Conservation (phyloP, 2,329 filamentous ascomycete genomes). For the Penicillium oxalicum region DNA sequence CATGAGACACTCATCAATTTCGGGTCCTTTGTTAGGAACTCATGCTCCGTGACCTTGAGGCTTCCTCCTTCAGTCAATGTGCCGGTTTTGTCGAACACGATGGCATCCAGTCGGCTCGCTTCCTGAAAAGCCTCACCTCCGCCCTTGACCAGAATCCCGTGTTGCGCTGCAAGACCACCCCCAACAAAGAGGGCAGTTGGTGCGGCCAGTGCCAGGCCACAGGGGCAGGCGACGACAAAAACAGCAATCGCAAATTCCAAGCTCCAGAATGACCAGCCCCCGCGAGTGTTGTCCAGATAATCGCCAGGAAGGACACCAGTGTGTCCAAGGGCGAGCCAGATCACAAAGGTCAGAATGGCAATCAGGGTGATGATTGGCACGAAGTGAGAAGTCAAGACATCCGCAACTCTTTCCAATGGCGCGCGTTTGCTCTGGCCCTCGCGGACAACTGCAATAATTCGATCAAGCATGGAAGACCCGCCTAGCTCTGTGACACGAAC, state of each 20-base stretch:
- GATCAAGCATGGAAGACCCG: slow-evolving; percentile 46
- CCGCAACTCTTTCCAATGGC: slow-evolving; percentile 44
- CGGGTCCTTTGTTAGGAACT: slow-evolving; percentile 32
- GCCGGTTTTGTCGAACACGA: slow-evolving; percentile 86
- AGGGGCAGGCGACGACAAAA: slow-evolving; percentile 81
- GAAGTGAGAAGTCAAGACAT: slow-evolving; percentile 45
- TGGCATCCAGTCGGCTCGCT: slow-evolving; percentile 68
- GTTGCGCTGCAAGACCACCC: slow-evolving; percentile 68
- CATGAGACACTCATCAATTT: slow-evolving; percentile 38
- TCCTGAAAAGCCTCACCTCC: slow-evolving; percentile 83
- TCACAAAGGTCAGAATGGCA: slow-evolving; percentile 43
- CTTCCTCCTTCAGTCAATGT: slow-evolving; percentile 66
- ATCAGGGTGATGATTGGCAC: slow-evolving; percentile 46
- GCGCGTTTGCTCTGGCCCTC: slow-evolving; percentile 47
- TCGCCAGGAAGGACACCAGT: slow-evolving; percentile 43
- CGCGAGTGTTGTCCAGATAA: slow-evolving; percentile 47
- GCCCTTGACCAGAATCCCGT: slow-evolving; percentile 76
- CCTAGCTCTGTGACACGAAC: slow-evolving; percentile 41
- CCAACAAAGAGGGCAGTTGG: slow-evolving; percentile 84
- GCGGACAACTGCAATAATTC: slow-evolving; percentile 45
- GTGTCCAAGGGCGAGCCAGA: slow-evolving; percentile 43
- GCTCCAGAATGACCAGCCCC: slow-evolving; percentile 48
- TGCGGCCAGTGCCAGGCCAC: slow-evolving; percentile 75
- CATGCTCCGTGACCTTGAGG: slow-evolving; percentile 50
- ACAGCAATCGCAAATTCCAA: slow-evolving; percentile 70